Evolutionary conservation across 768 basidiomycete species (phyloP).

Genomic region (Phylloporus scabripes): DNA sequence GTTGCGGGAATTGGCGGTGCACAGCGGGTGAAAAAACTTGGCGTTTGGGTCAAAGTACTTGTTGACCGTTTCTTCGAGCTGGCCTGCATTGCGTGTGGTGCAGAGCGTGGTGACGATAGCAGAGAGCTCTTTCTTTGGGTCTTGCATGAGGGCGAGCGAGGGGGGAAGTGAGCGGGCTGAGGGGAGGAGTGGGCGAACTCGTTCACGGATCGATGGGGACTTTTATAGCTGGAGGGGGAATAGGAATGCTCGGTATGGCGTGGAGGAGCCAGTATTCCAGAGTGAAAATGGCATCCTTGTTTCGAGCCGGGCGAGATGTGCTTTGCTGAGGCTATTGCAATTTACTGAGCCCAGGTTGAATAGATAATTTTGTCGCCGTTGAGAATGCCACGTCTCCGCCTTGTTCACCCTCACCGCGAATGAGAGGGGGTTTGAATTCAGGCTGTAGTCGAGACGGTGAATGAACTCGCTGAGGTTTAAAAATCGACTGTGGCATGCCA

Average conservation of each 20-base stretch:
- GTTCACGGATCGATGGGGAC: background rate
- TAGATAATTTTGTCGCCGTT: background rate
- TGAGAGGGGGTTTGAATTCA: background rate
- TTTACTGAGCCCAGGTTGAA: too few relatives aligned
- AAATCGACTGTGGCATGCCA: background rate
- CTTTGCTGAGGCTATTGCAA: too few relatives aligned
- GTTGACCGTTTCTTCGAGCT: conserved; percentile 42
- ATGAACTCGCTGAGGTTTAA: background rate
- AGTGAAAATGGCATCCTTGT: background rate
- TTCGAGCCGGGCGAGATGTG: background rate
- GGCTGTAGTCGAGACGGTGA: background rate
- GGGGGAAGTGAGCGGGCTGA: background rate
- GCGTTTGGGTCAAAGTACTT: conserved; percentile 53
- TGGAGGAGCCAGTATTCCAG: conserved; percentile 4
- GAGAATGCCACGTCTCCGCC: background rate
- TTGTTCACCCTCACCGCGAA: too few relatives aligned
- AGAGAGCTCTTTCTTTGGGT: conserved; percentile 48
- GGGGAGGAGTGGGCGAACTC: background rate
- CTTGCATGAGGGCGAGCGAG: conserved; percentile 39
- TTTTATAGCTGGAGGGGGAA: background rate
- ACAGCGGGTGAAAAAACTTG: conserved; percentile 55
- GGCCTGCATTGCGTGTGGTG: conserved; percentile 43
- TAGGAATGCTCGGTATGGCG: background rate
- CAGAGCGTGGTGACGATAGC: conserved; percentile 42
- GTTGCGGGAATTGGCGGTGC: conserved; percentile 48